A percentile compares a stretch with the other conserved stretches of the same genome.
Conservation (phyloP, 345 rosid species). For the Euphorbia pulcherrima region DNA sequence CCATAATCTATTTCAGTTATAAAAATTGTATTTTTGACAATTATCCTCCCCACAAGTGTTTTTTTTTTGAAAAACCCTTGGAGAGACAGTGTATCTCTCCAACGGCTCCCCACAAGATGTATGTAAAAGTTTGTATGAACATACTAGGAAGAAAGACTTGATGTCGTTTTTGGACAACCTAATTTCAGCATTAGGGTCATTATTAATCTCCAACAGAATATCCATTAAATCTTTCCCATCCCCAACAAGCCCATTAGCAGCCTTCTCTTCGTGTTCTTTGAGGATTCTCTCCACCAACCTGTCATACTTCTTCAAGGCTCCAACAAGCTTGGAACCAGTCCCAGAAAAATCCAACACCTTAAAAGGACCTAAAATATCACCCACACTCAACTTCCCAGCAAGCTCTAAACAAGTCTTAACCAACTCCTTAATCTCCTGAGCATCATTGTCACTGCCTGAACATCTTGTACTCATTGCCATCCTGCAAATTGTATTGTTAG, state of each 20-base stretch:
- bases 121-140: constrained; percentile 8
- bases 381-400: constrained; percentile 43
- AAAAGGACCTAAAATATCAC: constrained; percentile 59
- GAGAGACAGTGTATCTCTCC: too few relatives aligned
- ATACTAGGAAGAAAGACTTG: constrained; percentile 35
- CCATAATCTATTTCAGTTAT: too few relatives aligned
- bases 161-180: constrained; percentile 28
- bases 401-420: constrained; percentile 41
- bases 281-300: constrained; percentile 43
- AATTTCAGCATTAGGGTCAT: constrained; percentile 32
- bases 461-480: constrained; percentile 44
- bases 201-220: constrained; percentile 32
- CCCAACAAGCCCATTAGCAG: background rate
- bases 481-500: constrained; percentile 40
- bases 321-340: constrained; percentile 44
- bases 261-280: constrained; percentile 44
- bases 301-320: constrained; percentile 44
- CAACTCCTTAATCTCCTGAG: constrained; percentile 28
- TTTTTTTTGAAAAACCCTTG: too few relatives aligned
- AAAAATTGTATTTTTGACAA: too few relatives aligned
- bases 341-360: constrained; percentile 46
- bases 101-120: too few relatives aligned
- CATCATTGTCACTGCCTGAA: constrained; percentile 23
- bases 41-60: too few relatives aligned
- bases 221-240: constrained; percentile 34